Base-by-base conservation (phyloP, 2,329 filamentous ascomycete genomes). In the Hymenoscyphus albidus region DNA sequence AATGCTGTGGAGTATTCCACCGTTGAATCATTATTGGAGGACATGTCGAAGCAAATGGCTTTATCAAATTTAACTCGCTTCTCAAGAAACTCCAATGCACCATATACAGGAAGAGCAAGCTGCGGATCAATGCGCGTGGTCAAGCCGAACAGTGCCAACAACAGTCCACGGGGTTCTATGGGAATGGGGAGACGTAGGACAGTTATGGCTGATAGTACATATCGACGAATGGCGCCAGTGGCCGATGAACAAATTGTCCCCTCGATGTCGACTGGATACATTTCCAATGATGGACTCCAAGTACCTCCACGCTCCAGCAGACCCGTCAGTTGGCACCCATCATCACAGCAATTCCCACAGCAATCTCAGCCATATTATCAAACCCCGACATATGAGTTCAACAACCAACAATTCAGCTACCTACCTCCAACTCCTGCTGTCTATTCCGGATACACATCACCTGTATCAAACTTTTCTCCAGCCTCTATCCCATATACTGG, bases 291-390 rank as follows among this genome's bases (percentile, higher is more conserved):
- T 74, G 69, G 76, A 74, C 70, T 73, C 42, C 71, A 71, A 58
- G 61, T 69, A 59, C 65, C 69, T 40, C 55, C 60, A 35, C 66
- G 77, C 72, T 76, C 80, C 48, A 77, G 77, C 61, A 83, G 90
- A 54, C 89, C 90, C 5, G 80, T 91, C 57, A 92, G 89, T 80
- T 93, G 90, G 90, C 90, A 93, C 74, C 88, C 89, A 2, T 83
- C 84, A 27, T 84, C 88, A 10, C 80, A 84, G 64, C 76, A 71
- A 35, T 44, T 65, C 39, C 65, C 69, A 57, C 64, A 62, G 63
- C 72, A 77, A 64, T 76, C 73, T 40, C 76, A 76, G 64, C 73
- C 73, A 79, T 61, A 72, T 76, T 70, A 70, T 55, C 64, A 62
- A 48, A 40, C 79, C 78, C 59, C 78, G 78, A 64, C 79, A 81